Evolutionary conservation across 2,329 filamentous ascomycete genomes (phyloP), one percentile per base, ranked within the genome.

Genomic region (Westerdykella ornata): DNA sequence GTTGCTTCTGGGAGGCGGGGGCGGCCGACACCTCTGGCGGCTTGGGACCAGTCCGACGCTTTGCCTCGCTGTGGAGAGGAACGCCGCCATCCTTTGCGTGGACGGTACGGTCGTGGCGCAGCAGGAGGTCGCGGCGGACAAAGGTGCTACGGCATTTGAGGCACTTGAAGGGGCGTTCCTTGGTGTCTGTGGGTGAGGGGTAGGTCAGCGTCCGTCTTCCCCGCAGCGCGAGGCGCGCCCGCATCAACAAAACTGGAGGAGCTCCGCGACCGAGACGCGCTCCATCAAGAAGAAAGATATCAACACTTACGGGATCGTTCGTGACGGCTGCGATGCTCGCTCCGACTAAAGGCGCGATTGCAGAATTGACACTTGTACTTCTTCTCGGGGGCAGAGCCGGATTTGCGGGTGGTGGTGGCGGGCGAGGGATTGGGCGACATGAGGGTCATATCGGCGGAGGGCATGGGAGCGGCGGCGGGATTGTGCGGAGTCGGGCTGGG

Each of bases 351-450:
- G 51, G 92, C 92, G 69, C 92, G 80, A 72, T 89, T 89, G 75
- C 92, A 97, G 71, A 95, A 97, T 75, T 95, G 88, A 74, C 92
- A 98, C 70, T 97, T 96, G 81, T 98, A 98, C 72, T 96, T 95
- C 76, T 94, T 90, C 75, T 97, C 92, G 42, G 89, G 88, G 57
- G 81, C 83, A 57, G 82, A 72, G 47, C 61, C 59, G 53, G 83
- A 70, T 72, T 94, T 94, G 69, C 85, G 81, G 61, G 83, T 77
- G 57, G 79, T 78, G n/a, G 22, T 26, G 65, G 84, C 77, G 46
- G 65, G 59, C 62, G 82, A 78, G 63, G 87, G 79, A 62, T 80
- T 73, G 62, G 84, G 72, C 57, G 81, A 71, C 56, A 76, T 72
- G 56, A 78, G 75, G 58, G 81, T 80, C 69, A 83, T 67, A 39